Evolutionary conservation across 257 asterid genomes (phyloP), one percentile per base, ranked within the genome.

Genomic region (Coffea canephora): DNA sequence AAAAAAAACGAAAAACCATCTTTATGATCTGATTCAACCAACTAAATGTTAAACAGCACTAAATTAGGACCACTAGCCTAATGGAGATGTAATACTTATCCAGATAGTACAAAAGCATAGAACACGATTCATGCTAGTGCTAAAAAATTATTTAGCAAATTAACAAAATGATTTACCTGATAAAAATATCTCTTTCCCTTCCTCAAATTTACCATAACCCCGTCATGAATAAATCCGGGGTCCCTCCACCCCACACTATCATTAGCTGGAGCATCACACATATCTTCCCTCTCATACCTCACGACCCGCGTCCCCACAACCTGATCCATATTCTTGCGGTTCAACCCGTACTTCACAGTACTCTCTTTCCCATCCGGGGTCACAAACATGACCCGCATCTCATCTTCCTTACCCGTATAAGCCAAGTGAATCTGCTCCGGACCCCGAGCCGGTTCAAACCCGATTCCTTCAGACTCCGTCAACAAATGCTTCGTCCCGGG

Each of bases 321-420:
- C 82, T 50, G 87, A 80, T 79, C 85, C 95, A 92, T 5, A 11
- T 71, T 75, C 52, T 73, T 68, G 76, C 80, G 83, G 84, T 80
- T 65, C 86, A 83, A 74, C 82, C 99, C 97, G 55, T 95, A 93
- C 52, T 68, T 92, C 79, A 93, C 97, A 19, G 83, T 86, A 27
- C 85, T 92, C 79, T 89, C 90, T 66, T 77, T 80, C 79, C 97
- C 97, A 77, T 93, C 97, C 9, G 71, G 86, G n/a, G 94, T 95
- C 76, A 95, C 98, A 81, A 93, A 95, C 98, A 95, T 90, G 67
- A 92, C 96, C 87, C 99, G 90, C 98, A 95, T 95, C 91, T 93
- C 98, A 79, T 91, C 96, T 27, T 71, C 89, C 85, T 54, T 68
- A 66, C 91, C 97, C 82, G 98, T 93, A 71, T 92, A 85, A 15